These are phyloP conservation scores for Alloteropsis semialata DNA, from an alignment of 176 grass and related monocot species.

Conservation along the genomic window DNA sequence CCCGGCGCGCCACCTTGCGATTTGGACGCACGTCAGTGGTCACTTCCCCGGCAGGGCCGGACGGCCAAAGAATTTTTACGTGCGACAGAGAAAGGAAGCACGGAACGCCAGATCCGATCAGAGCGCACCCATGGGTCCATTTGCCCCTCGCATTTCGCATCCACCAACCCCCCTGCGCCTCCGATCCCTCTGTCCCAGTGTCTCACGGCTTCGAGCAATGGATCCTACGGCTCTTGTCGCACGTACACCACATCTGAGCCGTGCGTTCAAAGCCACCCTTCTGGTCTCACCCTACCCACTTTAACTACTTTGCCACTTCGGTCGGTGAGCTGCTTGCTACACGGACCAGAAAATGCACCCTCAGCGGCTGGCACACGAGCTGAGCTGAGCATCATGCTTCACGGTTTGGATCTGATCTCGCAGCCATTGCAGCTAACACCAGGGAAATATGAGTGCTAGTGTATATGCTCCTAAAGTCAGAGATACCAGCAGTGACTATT, in stretches of 20 bases:
- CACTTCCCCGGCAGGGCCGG: neutral
- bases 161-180: neutral
- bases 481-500: neutral
- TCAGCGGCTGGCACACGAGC: neutral
- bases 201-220: neutral
- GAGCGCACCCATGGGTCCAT: neutral
- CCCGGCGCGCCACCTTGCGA: slow-evolving; percentile 21
- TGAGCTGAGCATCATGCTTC: neutral
- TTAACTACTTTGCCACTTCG: slow-evolving; percentile 32
- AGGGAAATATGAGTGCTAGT: neutral
- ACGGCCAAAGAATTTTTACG: neutral
- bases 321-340: neutral
- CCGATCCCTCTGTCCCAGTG: neutral
- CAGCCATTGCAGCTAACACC: neutral
- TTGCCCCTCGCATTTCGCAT: neutral
- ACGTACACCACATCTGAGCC: neutral
- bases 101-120: slow-evolving; percentile 22
- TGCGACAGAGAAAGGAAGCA: slow-evolving; percentile 1
- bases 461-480: neutral
- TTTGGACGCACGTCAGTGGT: slow-evolving; percentile 21
- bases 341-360: neutral
- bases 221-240: neutral
- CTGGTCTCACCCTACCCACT: neutral
- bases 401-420: neutral
- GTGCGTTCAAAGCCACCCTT: slow-evolving; percentile 3